A percentile compares a stretch with the other conserved stretches of the same genome.
These are phyloP conservation scores for Aristolochia contorta DNA, from an alignment of 164 flowering plant genomes.

Conservation along the genomic window DNA sequence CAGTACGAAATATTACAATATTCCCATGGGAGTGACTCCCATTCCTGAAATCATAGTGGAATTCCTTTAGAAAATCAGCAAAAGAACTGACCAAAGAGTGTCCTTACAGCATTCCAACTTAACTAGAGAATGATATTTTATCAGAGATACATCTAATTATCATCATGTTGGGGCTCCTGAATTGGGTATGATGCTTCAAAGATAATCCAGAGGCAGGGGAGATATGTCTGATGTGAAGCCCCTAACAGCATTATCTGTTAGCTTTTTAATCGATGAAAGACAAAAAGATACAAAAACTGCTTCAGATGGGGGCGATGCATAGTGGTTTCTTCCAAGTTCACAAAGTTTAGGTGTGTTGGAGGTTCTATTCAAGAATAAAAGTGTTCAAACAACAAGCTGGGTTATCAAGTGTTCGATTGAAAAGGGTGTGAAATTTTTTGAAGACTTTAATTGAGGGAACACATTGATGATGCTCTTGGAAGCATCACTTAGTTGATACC, in stretches of 20 bases:
- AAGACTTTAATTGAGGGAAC: conserved; percentile 85
- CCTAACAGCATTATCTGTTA: conserved; percentile 50
- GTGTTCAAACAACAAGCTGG: conserved; percentile 88
- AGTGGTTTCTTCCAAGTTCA: conserved; percentile 57
- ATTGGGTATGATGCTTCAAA: conserved; percentile 70
- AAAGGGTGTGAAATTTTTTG: conserved; percentile 83
- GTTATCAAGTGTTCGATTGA: conserved; percentile 87
- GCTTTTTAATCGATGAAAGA: too few species aligned
- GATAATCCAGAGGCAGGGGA: too few species aligned
- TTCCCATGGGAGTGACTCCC: too few species aligned
- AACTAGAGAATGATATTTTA: too few species aligned
- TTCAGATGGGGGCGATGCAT: conserved; percentile 75
- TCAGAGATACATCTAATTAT: conserved; percentile 29
- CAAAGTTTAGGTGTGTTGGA: conserved; percentile 63
- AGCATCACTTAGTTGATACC: conserved; percentile 60
- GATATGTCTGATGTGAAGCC: conserved; percentile 59
- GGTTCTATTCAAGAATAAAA: conserved; percentile 61
- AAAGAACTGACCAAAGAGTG: too few species aligned
- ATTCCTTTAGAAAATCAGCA: too few species aligned
- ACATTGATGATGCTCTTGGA: conserved; percentile 88
- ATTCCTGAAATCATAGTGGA: too few species aligned
- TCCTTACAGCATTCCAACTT: too few species aligned
- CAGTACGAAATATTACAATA: too few species aligned
- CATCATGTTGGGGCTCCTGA: conserved; percentile 75
- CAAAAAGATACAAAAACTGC: conserved; percentile 74